These are phyloP conservation scores for Serpula lacrymans DNA, from an alignment of 768 basidiomycete species.

Conservation along the genomic window DNA sequence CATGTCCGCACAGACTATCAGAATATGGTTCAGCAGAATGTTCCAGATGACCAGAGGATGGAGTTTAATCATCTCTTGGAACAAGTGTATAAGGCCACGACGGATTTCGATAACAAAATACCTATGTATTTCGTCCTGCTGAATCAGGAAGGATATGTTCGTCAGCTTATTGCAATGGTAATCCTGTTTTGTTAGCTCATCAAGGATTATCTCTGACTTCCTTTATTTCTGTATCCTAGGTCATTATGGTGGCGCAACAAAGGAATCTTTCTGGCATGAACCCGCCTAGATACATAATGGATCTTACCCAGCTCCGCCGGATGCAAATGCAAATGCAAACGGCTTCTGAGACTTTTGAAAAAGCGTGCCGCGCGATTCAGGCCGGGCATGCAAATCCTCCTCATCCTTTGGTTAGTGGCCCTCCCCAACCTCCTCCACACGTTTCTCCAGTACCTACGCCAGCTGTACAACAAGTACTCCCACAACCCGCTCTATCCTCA, in stretches of 20 bases:
- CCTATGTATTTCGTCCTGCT: conserved; percentile 43
- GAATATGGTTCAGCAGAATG: conserved; percentile 30
- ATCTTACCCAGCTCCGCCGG: conserved; percentile 35
- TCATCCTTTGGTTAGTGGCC: conserved; percentile 2
- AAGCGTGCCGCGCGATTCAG: conserved; percentile 24
- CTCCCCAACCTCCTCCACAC: conserved; percentile 13
- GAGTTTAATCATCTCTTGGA: conserved; percentile 54
- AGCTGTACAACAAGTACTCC: conserved; percentile 15
- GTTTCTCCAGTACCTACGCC: conserved; percentile 13
- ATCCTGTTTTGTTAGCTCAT: conserved; percentile 22
- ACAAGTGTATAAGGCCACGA: conserved; percentile 39
- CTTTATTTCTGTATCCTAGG: conserved; percentile 26
- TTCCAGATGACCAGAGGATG: conserved; percentile 51
- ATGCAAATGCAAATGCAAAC: conserved; percentile 44
- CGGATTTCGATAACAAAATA: conserved; percentile 51
- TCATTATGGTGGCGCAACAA: conserved; percentile 39
- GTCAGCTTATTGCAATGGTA: conserved; percentile 54
- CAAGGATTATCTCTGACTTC: conserved; percentile 7
- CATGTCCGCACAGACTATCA: conserved; percentile 29
- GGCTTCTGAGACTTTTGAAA: conserved; percentile 38
- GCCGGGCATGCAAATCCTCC: conserved; percentile 4
- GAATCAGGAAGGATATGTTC: conserved; percentile 46
- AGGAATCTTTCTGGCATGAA: conserved; percentile 17
- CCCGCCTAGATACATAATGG: conserved; percentile 30
- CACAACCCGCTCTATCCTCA: conserved; percentile 12